Conservation (phyloP, 139 green algal species). For the Volvox africanus region DNA sequence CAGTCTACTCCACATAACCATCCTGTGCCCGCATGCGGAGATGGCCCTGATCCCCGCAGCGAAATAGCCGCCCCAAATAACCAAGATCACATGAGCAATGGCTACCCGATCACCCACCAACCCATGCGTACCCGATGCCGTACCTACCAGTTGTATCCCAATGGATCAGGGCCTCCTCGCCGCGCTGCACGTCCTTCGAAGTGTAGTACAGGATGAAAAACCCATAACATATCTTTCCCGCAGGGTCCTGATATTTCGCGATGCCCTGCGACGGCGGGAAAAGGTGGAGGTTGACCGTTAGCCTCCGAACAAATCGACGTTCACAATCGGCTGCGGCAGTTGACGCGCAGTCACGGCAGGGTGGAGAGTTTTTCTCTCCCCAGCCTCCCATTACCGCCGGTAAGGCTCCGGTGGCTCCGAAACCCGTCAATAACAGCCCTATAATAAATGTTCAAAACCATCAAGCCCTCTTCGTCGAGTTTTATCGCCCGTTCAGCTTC, state of each 20-base stretch:
- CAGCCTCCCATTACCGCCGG: no score
- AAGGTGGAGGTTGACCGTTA: background rate
- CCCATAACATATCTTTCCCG: no score
- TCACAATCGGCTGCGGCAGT: no score
- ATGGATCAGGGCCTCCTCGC: conserved; percentile 9
- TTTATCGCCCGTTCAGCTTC: no score
- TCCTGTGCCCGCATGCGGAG: background rate
- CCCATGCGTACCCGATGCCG: background rate
- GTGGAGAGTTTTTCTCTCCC: no score
- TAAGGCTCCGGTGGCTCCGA: no score
- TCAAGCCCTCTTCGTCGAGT: no score
- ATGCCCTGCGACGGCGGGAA: background rate
- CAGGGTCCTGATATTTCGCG: background rate
- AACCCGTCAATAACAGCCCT: no score
- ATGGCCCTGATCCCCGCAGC: background rate
- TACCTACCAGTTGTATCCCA: background rate
- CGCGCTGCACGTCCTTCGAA: background rate
- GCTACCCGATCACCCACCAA: background rate
- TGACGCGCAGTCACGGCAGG: no score
- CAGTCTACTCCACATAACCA: background rate
- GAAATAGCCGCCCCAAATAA: background rate
- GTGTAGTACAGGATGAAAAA: conserved; percentile 10
- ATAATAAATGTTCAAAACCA: no score
- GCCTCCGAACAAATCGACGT: background rate
- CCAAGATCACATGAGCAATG: background rate